Evolutionary conservation across 495 filamentous ascomycete genomes (phyloP), one percentile per base, ranked within the genome.

Genomic region (Talaromyces nanjingensis): DNA sequence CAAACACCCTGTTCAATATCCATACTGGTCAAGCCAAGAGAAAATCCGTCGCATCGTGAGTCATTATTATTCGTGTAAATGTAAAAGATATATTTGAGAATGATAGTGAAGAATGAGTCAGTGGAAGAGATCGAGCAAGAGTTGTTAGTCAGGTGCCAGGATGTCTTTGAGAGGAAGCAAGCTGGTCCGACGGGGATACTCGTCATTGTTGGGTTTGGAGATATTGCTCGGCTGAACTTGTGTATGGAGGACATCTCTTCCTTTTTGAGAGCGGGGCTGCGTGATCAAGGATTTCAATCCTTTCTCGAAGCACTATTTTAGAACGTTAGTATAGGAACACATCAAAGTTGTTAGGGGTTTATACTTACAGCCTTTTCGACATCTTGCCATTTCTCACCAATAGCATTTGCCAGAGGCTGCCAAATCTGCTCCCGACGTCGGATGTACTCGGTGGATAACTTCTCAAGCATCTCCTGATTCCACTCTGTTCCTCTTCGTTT

Each of bases 371-470:
- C 89, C 49, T 76, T 72, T 74, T 92, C 89, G 47, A 91, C 86
- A 31, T 86, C 76, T 27, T 79, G 77, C 89, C 89, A 91, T 66
- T 86, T 87, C 70, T 90, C 85, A 31, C 86, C 87, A 18, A 87
- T 79, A 39, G 81, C 72, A 6, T 79, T 72, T 6, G 86, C 87
- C 11, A 92, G 75, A 8, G 82, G 74, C 58, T 79, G 80, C 89
- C 89, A 92, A 72, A 90, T 90, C 72, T 90, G 83, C 68, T 86
- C 83, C 58, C 89, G 81, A 73, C 86, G 78, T 37, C 77, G 80
- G 79, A 86, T 83, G 72, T 92, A 92, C 65, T 84, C 85, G 71
- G 82, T 84, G 54, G 86, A 85, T 9, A 92, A 71, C 14, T 74
- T 76, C 68, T 90, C 86, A 3, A 89, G 76, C 76, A 86, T 89